These are phyloP conservation scores for Corylus americana DNA, from an alignment of 306 rosid species.

Conservation along the genomic window DNA sequence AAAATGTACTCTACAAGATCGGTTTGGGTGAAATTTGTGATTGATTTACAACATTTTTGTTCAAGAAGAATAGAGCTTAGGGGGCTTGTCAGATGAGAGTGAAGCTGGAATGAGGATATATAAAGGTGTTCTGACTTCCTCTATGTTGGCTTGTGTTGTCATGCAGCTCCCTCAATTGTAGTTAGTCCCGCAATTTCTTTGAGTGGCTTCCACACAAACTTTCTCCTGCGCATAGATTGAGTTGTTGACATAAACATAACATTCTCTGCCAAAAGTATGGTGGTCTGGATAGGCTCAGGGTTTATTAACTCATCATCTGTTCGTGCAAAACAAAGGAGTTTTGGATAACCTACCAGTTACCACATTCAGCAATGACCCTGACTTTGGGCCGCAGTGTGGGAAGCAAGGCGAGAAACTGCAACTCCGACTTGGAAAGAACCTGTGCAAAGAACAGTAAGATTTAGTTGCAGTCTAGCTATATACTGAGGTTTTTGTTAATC, in stretches of 20 bases:
- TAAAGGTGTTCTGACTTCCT: slow-evolving; percentile 7
- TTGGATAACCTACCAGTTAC: slow-evolving; percentile 65
- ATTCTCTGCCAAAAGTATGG: background rate
- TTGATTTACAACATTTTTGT: background rate
- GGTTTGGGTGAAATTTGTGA: background rate
- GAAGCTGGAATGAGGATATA: background rate
- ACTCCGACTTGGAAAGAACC: slow-evolving; percentile 91
- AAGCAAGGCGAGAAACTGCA: slow-evolving; percentile 86
- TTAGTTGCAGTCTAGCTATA: no score
- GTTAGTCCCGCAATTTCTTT: slow-evolving; percentile 76
- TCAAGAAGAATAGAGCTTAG: no score
- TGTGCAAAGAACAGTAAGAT: slow-evolving; percentile 19
- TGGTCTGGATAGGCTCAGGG: background rate
- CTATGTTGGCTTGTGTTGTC: slow-evolving; percentile 9
- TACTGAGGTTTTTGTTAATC: background rate
- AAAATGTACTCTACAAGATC: slow-evolving; percentile 17
- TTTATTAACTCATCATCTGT: no score
- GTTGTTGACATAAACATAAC: background rate
- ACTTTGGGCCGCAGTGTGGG: slow-evolving; percentile 84
- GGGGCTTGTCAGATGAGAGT: no score
- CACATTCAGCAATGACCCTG: slow-evolving; percentile 94
- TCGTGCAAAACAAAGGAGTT: background rate
- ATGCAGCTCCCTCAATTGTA: slow-evolving; percentile 23
- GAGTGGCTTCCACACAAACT: slow-evolving; percentile 85
- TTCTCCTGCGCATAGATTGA: slow-evolving; percentile 55